Conservation (phyloP, 1,284 basidiomycete genomes). For the Mycena citricolor region DNA sequence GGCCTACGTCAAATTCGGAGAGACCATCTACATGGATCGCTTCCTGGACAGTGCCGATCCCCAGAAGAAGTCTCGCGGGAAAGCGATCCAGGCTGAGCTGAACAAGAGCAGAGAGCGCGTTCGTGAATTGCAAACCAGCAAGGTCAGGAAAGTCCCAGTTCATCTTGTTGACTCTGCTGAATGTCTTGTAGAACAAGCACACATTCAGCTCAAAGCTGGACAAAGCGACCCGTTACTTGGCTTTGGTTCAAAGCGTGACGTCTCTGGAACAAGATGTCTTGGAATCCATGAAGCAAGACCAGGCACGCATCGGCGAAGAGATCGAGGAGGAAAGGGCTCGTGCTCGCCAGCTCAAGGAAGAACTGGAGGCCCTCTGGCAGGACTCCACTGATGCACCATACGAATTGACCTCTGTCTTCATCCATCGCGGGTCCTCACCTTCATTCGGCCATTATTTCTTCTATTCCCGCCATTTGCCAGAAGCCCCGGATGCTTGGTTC, state of each 20-base stretch:
- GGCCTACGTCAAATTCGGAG: constrained; percentile 88
- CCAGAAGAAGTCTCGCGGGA: constrained; percentile 68
- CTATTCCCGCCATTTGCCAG: constrained; percentile 80
- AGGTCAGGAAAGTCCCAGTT: constrained; percentile 53
- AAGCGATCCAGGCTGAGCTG: constrained; percentile 68
- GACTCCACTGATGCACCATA: constrained; percentile 73
- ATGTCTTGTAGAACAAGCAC: constrained; percentile 47
- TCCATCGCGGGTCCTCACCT: constrained; percentile 86
- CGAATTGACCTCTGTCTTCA: constrained; percentile 93
- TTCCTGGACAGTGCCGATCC: constrained; percentile 81
- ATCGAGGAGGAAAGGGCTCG: constrained; percentile 59
- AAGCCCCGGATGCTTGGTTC: constrained; percentile 82
- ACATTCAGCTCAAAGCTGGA: constrained; percentile 56
- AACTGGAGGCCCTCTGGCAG: constrained; percentile 79
- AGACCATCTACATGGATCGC: constrained; percentile 88
- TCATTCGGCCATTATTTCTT: constrained; percentile 90
- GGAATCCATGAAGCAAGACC: constrained; percentile 51
- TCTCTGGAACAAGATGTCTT: constrained; percentile 57
- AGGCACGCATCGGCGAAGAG: constrained; percentile 54
- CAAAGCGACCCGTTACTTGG: constrained; percentile 55
- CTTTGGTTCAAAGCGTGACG: constrained; percentile 40
- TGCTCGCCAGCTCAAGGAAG: constrained; percentile 59
- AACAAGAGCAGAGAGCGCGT: constrained; percentile 64
- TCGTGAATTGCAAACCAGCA: constrained; percentile 55
- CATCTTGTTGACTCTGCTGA: not conserved